phyloP scores from a whole-genome alignment of 768 basidiomycete genomes.

The Podaxis rugospora region DNA sequence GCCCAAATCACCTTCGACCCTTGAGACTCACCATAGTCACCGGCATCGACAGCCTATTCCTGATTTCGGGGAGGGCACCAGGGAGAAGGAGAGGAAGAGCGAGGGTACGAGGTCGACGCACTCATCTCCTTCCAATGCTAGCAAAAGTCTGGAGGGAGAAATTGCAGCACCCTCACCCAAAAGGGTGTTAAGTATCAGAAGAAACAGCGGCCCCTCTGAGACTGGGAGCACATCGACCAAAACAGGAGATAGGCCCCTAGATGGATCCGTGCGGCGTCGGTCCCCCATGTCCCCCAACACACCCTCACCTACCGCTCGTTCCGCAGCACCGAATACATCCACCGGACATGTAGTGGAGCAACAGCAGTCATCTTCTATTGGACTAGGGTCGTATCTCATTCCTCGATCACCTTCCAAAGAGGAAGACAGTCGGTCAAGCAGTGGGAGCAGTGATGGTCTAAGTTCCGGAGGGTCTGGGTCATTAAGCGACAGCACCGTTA shows the following conservation, averaged over 20 bases:
- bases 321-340: constrained; percentile 7
- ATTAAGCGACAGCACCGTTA: constrained; percentile 70
- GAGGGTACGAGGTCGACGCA: not conserved
- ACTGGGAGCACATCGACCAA: not conserved
- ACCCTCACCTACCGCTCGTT: constrained; percentile 3
- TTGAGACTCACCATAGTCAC: constrained; percentile 1
- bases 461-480: constrained; percentile 35
- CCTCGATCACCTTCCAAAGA: constrained; percentile 30
- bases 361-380: constrained; percentile 20
- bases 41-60: constrained; percentile 10
- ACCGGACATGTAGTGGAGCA: constrained; percentile 16
- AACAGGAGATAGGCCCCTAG: not conserved
- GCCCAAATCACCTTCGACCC: not conserved
- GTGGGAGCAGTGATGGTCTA: constrained; percentile 55
- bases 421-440: constrained; percentile 34
- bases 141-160: constrained; percentile 1
- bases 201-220: not conserved
- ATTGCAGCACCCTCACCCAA: constrained; percentile 1
- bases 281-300: constrained; percentile 14
- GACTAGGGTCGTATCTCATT: constrained; percentile 18
- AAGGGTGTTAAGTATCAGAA: not conserved
- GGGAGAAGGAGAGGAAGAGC: not conserved
- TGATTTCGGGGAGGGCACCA: constrained; percentile 1
- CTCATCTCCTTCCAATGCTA: constrained; percentile 3
- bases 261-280: constrained; percentile 18